Evolutionary conservation across 805 yeast genomes (phyloP).

Genomic region (Spathaspora hagerdaliae): DNA sequence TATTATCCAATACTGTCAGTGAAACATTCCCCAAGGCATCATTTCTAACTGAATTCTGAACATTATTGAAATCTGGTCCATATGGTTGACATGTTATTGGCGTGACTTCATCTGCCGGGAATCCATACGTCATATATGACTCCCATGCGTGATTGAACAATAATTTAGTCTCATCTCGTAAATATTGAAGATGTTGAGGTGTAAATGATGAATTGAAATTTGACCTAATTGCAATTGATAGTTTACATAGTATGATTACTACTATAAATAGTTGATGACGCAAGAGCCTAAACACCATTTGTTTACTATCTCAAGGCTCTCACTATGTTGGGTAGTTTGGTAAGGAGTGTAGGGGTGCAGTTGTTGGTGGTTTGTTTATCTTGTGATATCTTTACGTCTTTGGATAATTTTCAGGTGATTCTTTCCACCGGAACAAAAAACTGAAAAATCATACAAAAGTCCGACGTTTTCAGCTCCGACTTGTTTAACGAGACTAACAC

Average conservation of each 20-base stretch:
- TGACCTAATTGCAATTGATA: background rate
- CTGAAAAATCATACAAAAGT: too few relatives aligned
- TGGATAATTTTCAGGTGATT: too few relatives aligned
- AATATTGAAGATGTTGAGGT: slow-evolving; percentile 28
- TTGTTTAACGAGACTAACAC: too few relatives aligned
- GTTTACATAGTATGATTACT: background rate
- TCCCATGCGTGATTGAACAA: slow-evolving; percentile 75
- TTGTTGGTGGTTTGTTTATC: too few relatives aligned
- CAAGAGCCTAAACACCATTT: background rate
- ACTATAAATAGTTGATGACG: background rate
- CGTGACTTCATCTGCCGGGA: slow-evolving; percentile 76
- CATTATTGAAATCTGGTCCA: slow-evolving; percentile 56
- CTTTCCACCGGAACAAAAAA: too few relatives aligned
- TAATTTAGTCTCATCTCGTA: slow-evolving; percentile 43
- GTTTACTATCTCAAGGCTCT: too few relatives aligned
- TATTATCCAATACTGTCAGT: slow-evolving; percentile 70
- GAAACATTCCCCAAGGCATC: slow-evolving; percentile 86
- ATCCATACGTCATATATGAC: slow-evolving; percentile 64
- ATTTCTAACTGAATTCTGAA: slow-evolving; percentile 56
- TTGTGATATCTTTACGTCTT: too few relatives aligned
- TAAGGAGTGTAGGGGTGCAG: too few relatives aligned
- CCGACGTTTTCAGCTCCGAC: too few relatives aligned
- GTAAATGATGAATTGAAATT: slow-evolving; percentile 26
- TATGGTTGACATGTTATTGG: slow-evolving; percentile 72
- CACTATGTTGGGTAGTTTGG: too few relatives aligned